A percentile compares a stretch with the other conserved stretches of the same genome.
Conservation (phyloP, 306 rosid species). For the Rubus idaeus region DNA sequence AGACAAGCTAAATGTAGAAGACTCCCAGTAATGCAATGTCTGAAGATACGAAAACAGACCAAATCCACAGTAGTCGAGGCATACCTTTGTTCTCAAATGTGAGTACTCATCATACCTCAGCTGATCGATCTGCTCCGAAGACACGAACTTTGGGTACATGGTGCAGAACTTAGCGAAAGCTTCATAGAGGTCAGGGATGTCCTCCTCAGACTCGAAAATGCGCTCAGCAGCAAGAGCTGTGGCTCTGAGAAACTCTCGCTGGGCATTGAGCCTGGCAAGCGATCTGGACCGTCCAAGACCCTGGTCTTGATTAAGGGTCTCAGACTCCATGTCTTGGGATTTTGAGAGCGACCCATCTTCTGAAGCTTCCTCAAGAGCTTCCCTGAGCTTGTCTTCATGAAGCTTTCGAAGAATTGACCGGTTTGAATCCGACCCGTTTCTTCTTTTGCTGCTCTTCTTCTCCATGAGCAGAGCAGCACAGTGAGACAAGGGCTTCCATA, state of each 20-base stretch:
- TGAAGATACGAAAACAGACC: slow-evolving; percentile 90
- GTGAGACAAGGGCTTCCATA: slow-evolving; percentile 37
- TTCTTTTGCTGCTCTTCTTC: slow-evolving; percentile 60
- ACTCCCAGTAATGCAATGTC: slow-evolving; percentile 88
- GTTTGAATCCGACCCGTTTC: slow-evolving; percentile 43
- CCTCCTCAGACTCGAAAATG: slow-evolving; percentile 55
- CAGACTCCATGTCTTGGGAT: slow-evolving; percentile 76
- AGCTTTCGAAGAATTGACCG: slow-evolving; percentile 70
- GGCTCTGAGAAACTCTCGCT: slow-evolving; percentile 73
- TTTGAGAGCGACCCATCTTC: slow-evolving; percentile 82
- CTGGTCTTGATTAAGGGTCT: slow-evolving; percentile 50
- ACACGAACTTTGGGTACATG: slow-evolving; percentile 70
- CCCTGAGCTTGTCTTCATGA: slow-evolving; percentile 89
- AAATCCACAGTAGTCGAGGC: slow-evolving; percentile 94
- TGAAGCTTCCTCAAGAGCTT: slow-evolving; percentile 97
- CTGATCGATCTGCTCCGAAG: slow-evolving; percentile 73
- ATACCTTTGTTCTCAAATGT: slow-evolving; percentile 71
- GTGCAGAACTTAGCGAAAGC: slow-evolving; percentile 78
- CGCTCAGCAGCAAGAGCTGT: slow-evolving; percentile 80
- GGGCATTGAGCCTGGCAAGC: slow-evolving; percentile 72
- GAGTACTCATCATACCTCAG: slow-evolving; percentile 73
- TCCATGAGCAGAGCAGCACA: slow-evolving; percentile 42
- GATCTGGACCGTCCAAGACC: slow-evolving; percentile 75
- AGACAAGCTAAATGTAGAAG: slow-evolving; percentile 85
- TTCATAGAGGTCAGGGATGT: slow-evolving; percentile 59